Evolutionary conservation across 1,139 yeast genomes (phyloP).

Genomic region (Candida anutae): DNA sequence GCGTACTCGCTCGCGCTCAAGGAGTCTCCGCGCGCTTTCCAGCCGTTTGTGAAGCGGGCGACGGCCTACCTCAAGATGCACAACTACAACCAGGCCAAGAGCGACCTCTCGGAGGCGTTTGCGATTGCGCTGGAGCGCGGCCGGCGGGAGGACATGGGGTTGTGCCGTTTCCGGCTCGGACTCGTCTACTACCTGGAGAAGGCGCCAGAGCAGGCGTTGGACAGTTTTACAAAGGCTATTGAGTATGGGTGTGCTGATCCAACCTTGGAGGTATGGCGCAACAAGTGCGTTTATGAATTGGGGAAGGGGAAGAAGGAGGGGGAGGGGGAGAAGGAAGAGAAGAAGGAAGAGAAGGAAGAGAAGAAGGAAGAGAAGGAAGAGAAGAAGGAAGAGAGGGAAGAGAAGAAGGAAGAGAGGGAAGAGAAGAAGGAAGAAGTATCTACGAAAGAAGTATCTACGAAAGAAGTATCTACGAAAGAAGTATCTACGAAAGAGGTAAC

Average conservation of each 20-base stretch:
- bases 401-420: conserved; percentile 5
- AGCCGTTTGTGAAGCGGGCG: conserved; percentile 47
- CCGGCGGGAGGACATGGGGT: conserved; percentile 45
- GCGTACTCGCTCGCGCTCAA: conserved; percentile 23
- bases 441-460: conserved; percentile 2
- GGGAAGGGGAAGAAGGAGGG: conserved; percentile 1
- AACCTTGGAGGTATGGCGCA: conserved; percentile 45
- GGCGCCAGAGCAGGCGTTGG: conserved; percentile 38
- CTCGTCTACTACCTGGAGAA: conserved; percentile 42
- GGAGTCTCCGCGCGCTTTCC: conserved; percentile 41
- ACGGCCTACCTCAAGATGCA: conserved; percentile 49
- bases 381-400: conserved; percentile 2
- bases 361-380: conserved; percentile 2
- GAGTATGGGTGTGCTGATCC: conserved; percentile 39
- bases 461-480: conserved; percentile 2
- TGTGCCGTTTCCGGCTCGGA: conserved; percentile 55
- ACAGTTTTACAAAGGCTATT: conserved; percentile 43
- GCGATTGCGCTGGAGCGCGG: conserved; percentile 45
- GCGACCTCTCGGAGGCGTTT: conserved; percentile 50
- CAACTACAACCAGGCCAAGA: conserved; percentile 41
- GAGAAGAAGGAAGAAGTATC: conserved; percentile 1
- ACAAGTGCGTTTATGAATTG: conserved; percentile 33
- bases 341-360: conserved; percentile 5
- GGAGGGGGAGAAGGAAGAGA: conserved; percentile 1
- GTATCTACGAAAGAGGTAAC: conserved; percentile 2